Conservation (phyloP, 164 flowering plant species). For the Magnolia sinica region DNA sequence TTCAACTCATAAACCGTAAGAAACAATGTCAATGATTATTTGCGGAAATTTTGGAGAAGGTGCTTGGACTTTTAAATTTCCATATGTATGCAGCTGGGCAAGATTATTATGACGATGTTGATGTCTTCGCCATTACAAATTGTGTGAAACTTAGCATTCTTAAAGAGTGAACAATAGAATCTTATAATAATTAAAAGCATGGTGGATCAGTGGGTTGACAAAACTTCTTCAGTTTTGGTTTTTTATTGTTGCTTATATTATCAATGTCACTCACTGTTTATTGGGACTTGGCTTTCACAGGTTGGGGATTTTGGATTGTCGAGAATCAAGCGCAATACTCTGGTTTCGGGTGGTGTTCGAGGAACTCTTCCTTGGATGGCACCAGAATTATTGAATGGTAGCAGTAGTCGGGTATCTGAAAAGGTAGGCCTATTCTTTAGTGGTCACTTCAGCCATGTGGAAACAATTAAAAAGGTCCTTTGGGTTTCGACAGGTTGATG, state of each 20-base stretch:
- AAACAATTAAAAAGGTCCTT: neutral
- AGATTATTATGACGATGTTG: too few species aligned
- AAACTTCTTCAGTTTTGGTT: neutral
- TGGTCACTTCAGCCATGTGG: neutral
- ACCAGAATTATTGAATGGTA: constrained; percentile 79
- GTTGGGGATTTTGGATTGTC: constrained; percentile 93
- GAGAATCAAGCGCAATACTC: constrained; percentile 75
- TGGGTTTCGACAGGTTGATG: constrained; percentile 62
- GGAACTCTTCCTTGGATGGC: constrained; percentile 99
- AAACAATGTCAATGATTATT: neutral
- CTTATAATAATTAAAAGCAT: neutral
- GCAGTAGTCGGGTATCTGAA: constrained; percentile 76
- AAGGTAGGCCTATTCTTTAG: constrained; percentile 39
- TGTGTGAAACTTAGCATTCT: neutral
- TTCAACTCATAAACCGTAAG: too few species aligned
- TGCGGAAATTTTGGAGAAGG: neutral
- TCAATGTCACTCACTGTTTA: neutral
- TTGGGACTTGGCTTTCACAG: constrained; percentile 27
- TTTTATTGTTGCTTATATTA: neutral
- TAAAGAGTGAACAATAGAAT: neutral
- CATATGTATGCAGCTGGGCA: neutral
- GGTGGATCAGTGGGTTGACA: neutral
- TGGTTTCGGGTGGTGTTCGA: constrained; percentile 89
- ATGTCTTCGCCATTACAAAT: neutral
- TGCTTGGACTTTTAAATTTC: neutral